Conservation (phyloP, 2,329 filamentous ascomycete genomes). For the Chrysoporthe austroafricana region DNA sequence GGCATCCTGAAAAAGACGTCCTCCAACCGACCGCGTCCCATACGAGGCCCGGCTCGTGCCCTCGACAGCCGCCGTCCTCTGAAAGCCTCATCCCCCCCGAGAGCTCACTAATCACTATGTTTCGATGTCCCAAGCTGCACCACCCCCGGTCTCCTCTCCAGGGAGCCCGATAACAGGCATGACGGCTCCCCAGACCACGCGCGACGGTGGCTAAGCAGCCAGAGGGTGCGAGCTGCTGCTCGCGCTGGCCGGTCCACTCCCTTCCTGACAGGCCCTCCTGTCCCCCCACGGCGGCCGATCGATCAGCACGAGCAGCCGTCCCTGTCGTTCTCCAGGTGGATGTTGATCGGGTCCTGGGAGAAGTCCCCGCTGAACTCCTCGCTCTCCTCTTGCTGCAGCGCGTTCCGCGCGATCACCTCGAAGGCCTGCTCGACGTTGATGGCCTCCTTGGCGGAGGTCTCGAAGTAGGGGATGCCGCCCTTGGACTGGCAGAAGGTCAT, state of each 20-base stretch:
- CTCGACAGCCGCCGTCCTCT: neutral
- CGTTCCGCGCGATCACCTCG: conserved; percentile 93
- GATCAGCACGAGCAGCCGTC: conserved; percentile 89
- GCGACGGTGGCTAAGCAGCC: conserved; percentile 4
- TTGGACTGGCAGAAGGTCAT: conserved; percentile 98
- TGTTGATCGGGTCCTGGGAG: conserved; percentile 90
- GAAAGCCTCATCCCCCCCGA: neutral
- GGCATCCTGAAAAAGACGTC: conserved; percentile 5
- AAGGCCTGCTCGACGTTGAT: conserved; percentile 90
- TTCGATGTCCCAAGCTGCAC: no score
- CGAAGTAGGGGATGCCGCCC: conserved; percentile 96
- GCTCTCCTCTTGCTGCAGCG: conserved; percentile 93
- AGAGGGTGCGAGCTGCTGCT: neutral
- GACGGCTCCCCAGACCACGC: neutral
- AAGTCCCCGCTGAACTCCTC: conserved; percentile 98
- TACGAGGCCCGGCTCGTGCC: neutral
- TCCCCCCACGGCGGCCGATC: neutral
- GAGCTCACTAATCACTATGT: neutral
- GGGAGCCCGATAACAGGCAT: neutral
- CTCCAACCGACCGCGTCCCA: neutral
- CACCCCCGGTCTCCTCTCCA: no score
- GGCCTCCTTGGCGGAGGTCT: conserved; percentile 98
- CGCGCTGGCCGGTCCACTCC: neutral
- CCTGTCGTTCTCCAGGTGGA: conserved; percentile 91
- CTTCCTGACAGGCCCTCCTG: neutral